phyloP scores from a whole-genome alignment of 805 yeast genomes.

The Candida ponderosae region DNA sequence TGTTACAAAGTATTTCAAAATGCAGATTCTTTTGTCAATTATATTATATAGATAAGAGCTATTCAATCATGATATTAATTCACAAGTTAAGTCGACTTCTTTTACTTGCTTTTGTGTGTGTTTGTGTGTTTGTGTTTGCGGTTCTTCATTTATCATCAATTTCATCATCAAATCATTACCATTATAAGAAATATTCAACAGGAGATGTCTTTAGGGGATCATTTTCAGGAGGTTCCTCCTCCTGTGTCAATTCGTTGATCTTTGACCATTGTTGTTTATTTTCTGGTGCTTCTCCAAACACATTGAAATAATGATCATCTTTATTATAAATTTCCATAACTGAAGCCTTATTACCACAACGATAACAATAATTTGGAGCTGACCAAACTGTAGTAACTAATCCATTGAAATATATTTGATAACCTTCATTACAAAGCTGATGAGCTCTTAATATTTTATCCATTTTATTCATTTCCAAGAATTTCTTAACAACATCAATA shows the following conservation, averaged over 20 bases:
- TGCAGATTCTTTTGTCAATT: no score
- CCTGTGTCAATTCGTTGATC: conserved; percentile 15
- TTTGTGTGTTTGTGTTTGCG: background rate
- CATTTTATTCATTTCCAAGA: conserved; percentile 69
- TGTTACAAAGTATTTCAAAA: no score
- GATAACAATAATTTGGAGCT: conserved; percentile 94
- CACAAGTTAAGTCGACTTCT: no score
- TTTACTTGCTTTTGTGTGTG: no score
- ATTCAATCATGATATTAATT: no score
- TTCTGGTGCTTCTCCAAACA: conserved; percentile 96
- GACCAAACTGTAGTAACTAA: conserved; percentile 95
- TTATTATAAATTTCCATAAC: conserved; percentile 78
- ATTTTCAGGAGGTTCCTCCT: conserved; percentile 1
- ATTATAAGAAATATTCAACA: conserved; percentile 43
- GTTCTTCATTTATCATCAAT: no score
- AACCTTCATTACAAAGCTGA: conserved; percentile 95
- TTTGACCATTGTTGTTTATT: conserved; percentile 44
- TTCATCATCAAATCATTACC: background rate
- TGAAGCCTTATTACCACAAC: conserved; percentile 97
- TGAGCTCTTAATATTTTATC: conserved; percentile 88
- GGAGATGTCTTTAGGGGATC: conserved; percentile 25
- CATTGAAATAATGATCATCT: conserved; percentile 71
- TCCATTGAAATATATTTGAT: conserved; percentile 84
- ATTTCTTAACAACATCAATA: conserved; percentile 79
- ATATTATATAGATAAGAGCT: no score